These are phyloP conservation scores for Pseudogymnoascus sp. DNA, from an alignment of 2,329 filamentous ascomycete genomes.

Conservation along the genomic window DNA sequence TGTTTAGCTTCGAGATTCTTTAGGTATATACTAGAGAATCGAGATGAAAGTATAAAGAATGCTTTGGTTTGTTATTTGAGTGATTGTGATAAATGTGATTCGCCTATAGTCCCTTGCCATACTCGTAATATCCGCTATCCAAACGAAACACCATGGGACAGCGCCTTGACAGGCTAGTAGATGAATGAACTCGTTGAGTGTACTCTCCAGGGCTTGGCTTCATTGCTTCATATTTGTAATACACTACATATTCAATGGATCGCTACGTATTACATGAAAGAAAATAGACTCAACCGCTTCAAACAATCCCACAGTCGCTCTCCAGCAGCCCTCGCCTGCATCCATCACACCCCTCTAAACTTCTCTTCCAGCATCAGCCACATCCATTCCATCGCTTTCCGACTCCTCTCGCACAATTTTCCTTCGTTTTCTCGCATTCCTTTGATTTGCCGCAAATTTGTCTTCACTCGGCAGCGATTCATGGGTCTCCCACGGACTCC, in stretches of 20 bases:
- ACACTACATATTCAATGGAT: not conserved
- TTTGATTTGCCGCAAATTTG: not conserved
- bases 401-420: not conserved
- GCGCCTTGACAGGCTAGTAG: not conserved
- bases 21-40: slow-evolving; percentile 2
- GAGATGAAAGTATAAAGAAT: slow-evolving; percentile 9
- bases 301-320: no score
- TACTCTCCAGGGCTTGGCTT: not conserved
- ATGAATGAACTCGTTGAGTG: not conserved
- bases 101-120: no score
- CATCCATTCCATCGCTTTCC: not conserved
- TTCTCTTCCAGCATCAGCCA: not conserved
- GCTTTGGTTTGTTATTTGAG: not conserved
- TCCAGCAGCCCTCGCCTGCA: no score
- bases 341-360: not conserved
- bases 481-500: slow-evolving; percentile 26
- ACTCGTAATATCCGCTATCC: not conserved
- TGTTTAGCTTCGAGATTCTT: slow-evolving; percentile 10
- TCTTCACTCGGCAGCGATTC: not conserved
- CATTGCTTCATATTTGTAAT: not conserved
- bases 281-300: not conserved
- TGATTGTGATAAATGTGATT: not conserved
- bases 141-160: not conserved
- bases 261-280: not conserved
- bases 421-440: not conserved